Evolutionary conservation across 352 stramenopile genomes (phyloP).

Genomic region (Phytophthora nicotianae): DNA sequence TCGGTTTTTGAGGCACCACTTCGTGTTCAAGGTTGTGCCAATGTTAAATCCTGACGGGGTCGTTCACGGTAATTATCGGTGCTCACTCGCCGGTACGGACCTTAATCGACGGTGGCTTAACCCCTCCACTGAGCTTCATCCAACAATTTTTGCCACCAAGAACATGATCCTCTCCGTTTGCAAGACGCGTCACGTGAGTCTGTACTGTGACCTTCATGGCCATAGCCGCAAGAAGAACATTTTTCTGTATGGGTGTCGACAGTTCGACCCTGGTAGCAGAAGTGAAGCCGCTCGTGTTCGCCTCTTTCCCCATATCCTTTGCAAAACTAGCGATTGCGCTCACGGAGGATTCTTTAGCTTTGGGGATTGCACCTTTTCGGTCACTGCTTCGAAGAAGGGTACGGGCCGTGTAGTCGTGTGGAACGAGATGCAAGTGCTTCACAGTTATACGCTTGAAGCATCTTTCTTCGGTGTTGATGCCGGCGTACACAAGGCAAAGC

Average conservation of each 20-base stretch:
- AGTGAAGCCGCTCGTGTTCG: conserved; percentile 59
- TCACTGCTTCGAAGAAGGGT: conserved; percentile 59
- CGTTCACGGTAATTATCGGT: conserved; percentile 92
- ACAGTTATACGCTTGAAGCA: conserved; percentile 82
- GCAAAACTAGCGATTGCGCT: conserved; percentile 49
- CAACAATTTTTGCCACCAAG: conserved; percentile 81
- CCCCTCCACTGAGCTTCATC: conserved; percentile 64
- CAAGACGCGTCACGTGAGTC: conserved; percentile 49
- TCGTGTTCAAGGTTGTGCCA: conserved; percentile 91
- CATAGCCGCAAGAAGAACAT: conserved; percentile 90
- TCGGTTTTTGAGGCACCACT: conserved; percentile 74
- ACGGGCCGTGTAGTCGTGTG: conserved; percentile 74
- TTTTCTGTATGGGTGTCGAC: conserved; percentile 86
- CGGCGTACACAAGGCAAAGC: conserved; percentile 14
- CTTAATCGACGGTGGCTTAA: conserved; percentile 83
- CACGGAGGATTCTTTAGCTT: conserved; percentile 68
- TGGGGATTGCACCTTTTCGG: conserved; percentile 73
- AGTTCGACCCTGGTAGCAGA: conserved; percentile 45
- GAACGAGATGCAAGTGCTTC: conserved; percentile 63
- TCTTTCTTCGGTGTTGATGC: conserved; percentile 73
- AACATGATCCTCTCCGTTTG: conserved; percentile 64
- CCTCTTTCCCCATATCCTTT: conserved; percentile 75
- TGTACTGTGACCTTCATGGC: conserved; percentile 91
- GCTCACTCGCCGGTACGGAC: conserved; percentile 85
- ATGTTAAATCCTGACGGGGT: conserved; percentile 95